A percentile compares a stretch with the other conserved stretches of the same genome.
phyloP scores from a whole-genome alignment of 192 early-diverging fungal species.

The Piromyces sp. region DNA sequence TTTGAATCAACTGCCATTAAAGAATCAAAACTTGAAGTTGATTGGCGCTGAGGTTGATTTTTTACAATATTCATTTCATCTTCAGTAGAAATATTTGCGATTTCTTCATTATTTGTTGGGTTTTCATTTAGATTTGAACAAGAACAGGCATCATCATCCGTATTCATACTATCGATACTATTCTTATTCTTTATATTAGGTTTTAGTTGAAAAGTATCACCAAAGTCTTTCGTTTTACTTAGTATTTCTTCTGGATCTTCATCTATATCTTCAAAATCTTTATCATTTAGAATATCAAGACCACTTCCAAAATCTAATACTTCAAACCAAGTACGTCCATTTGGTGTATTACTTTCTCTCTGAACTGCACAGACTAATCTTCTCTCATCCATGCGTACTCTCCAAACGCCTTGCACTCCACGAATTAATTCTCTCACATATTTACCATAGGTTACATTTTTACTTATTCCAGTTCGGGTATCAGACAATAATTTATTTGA shows the following conservation, averaged over 20 bases:
- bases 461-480: not conserved
- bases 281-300: conserved; percentile 33
- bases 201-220: not conserved
- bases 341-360: too few relatives aligned
- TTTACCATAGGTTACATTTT: conserved; percentile 27
- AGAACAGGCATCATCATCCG: not conserved
- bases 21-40: not conserved
- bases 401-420: conserved; percentile 71
- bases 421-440: conserved; percentile 67
- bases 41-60: not conserved
- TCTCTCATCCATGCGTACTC: conserved; percentile 75
- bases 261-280: conserved; percentile 9
- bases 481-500: not conserved
- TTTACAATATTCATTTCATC: not conserved
- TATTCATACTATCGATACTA: not conserved
- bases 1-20: not conserved
- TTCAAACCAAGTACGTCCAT: conserved; percentile 52
- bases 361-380: conserved; percentile 44
- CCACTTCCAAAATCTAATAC: conserved; percentile 61
- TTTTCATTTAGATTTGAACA: not conserved
- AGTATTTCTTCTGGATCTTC: conserved; percentile 4
- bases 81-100: not conserved
- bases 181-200: not conserved
- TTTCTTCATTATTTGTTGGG: not conserved
- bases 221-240: not conserved